Evolutionary conservation across 75 land plant species (phyloP), one percentile per base, ranked within the genome.

Genomic region (Adiantum capillusveneris): DNA sequence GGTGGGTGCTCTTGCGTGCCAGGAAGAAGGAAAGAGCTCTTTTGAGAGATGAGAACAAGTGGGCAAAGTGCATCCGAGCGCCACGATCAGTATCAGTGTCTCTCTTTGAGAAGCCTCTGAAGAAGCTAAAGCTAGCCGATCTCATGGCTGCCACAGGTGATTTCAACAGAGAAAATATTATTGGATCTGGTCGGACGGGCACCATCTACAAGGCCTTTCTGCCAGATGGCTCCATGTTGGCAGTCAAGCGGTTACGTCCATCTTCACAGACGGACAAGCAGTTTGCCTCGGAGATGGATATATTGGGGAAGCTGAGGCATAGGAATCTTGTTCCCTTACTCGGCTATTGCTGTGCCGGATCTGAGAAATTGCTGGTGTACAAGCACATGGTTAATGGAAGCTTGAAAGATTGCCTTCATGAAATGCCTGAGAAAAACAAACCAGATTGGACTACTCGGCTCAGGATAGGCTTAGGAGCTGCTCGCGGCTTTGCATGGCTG

Each of bases 401-500:
- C 27, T 58, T 95, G 0, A 64, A 65, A 54, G 75, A 76, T 58
- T 56, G 57, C 14, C 72, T 95, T n/a, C 86, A 90, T 62, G 58
- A 34, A 12, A 28, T 14, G 0, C 60, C 24, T 19, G 78, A 44
- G 9, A 55, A 9, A 3, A 68, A 63, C 20, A 46, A 46, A 18
- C 25, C 78, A 59, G 90, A 85, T 0, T 95, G 99, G 99, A 63
- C 82, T 0, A 18, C 63, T 51, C 73, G 99, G 62, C 66, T 95
- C 18, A 90, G 71, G 64, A 78, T 95, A n/a, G 83, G 72, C n/a
- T 73, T 95, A 56, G 85, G 96, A 36, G 78, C 85, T 7, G 87
- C 99, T 7, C 73, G 72, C 57, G 99, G 97, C 3, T 51, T 95
- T 11, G 88, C 97, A 1, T 95, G 97, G 97, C 78, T 95, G 39